phyloP scores from a whole-genome alignment of 805 yeast species.

The Starmerella bombicola region DNA sequence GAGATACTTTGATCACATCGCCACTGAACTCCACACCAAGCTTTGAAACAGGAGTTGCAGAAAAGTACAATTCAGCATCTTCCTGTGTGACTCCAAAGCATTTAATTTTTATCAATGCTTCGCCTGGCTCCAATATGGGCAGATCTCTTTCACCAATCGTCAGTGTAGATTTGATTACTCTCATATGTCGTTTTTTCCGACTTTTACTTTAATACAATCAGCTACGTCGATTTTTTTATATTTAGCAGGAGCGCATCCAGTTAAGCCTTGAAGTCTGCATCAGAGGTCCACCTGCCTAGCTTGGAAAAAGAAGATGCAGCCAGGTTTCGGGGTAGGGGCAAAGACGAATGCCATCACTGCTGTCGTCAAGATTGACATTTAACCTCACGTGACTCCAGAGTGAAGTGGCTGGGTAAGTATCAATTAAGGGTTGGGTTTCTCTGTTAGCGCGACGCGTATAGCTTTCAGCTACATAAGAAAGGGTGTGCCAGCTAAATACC shows the following conservation, averaged over 20 bases:
- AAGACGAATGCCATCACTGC: too few species aligned
- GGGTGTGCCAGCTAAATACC: neutral
- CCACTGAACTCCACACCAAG: constrained; percentile 34
- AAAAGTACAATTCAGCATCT: constrained; percentile 21
- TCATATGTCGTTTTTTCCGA: neutral
- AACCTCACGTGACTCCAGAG: too few species aligned
- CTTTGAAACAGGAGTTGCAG: neutral
- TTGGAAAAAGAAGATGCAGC: too few species aligned
- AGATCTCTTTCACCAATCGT: neutral
- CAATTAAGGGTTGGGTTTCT: constrained; percentile 7
- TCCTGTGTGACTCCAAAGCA: constrained; percentile 30
- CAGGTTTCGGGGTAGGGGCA: too few species aligned
- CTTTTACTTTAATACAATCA: too few species aligned
- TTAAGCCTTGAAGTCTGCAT: too few species aligned
- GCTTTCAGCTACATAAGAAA: neutral
- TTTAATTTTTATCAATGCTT: constrained; percentile 27
- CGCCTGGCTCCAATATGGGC: constrained; percentile 9
- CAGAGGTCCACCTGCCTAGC: too few species aligned
- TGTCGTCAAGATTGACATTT: too few species aligned
- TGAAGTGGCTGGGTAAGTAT: constrained; percentile 1
- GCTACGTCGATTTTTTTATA: too few species aligned
- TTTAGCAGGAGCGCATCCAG: too few species aligned
- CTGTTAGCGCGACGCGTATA: neutral
- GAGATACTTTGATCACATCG: constrained; percentile 10
- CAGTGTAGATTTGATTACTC: neutral